Evolutionary conservation across 2,329 filamentous ascomycete genomes (phyloP), one percentile per base, ranked within the genome.

Genomic region (Thermothelomyces thermophilus): DNA sequence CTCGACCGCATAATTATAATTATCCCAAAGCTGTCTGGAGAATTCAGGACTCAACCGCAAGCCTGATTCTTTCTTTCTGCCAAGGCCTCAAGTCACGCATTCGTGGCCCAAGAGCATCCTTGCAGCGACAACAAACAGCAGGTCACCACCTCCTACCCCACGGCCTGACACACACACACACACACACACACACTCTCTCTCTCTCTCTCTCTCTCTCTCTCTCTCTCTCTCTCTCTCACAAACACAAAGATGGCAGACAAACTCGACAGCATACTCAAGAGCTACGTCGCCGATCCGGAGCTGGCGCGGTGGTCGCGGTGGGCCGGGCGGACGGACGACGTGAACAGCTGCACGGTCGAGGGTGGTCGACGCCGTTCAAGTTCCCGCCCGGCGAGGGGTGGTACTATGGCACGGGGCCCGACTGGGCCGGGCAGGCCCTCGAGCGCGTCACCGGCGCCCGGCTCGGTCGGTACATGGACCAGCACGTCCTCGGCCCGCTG

Each of bases 351-450:
- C 16, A 50, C 47, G 1, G 9, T 45, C 22, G 66, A 66, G 68
- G 68, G 55, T 73, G 67, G 60, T 60, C 58, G 41, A 68, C 69
- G 48, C 76, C 73, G 0, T 57, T 75, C 31, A 63, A 65, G 46
- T 73, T 74, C 50, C 54, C 63, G 3, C 72, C 75, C 0, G 76
- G 75, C 0, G 63, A 68, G 3, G 67, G 68, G 6, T 80, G 75
- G 75, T 63, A 62, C 26, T 80, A 79, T 51, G 74, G 76, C 4
- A 58, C 65, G 3, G 62, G 63, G 0, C 50, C 70, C 36, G 75
- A 79, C 63, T 78, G 72, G 67, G 74, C 70, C 0, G 74, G 72
- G 3, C 51, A 69, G 5, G 62, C 70, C 1, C 60, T 79, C 4
- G 70, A 75, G 58, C 60, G 59, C 4, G 39, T 72, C 4, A 70